Evolutionary conservation across 2,329 filamentous ascomycete species (phyloP).

Genomic region (Colletotrichum tabaci): DNA sequence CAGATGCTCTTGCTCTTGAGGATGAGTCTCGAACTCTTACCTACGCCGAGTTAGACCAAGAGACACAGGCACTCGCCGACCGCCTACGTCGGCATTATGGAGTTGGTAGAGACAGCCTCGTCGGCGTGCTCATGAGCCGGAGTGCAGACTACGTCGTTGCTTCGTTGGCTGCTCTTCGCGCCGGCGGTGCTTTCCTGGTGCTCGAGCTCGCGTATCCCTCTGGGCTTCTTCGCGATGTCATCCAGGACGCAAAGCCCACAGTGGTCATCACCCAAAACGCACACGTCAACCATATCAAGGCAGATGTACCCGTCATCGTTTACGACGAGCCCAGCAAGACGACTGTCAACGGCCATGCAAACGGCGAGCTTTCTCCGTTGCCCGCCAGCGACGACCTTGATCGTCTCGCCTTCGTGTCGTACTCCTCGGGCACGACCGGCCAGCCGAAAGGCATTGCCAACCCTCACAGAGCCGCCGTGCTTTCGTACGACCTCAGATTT

Average conservation of each 20-base stretch:
- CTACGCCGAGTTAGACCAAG: constrained; percentile 79
- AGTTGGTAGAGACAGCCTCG: constrained; percentile 80
- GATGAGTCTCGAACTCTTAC: constrained; percentile 78
- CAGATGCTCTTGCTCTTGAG: constrained; percentile 79
- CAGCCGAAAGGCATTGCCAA: constrained; percentile 88
- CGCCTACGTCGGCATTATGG: constrained; percentile 77
- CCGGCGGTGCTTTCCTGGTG: constrained; percentile 85
- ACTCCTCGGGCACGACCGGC: constrained; percentile 84
- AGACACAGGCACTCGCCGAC: constrained; percentile 75
- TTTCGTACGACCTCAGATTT: constrained; percentile 82
- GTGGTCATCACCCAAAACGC: constrained; percentile 79
- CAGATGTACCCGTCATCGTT: constrained; percentile 73
- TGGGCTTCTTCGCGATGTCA: constrained; percentile 80
- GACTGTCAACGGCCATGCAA: constrained; percentile 35
- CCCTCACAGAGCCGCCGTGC: constrained; percentile 80
- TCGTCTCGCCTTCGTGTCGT: constrained; percentile 83
- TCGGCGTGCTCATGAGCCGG: constrained; percentile 82
- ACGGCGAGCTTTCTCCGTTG: constrained; percentile 57
- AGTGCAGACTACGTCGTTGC: constrained; percentile 86
- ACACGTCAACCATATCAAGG: constrained; percentile 76
- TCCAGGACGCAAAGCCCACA: constrained; percentile 80
- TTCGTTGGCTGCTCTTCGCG: constrained; percentile 82
- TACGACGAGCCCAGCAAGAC: constrained; percentile 66
- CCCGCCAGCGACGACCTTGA: constrained; percentile 79
- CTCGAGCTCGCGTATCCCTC: constrained; percentile 85